Evolutionary conservation across 2,329 filamentous ascomycete species (phyloP), one percentile per base, ranked within the genome.

Genomic region (Fusarium decemcellulare): DNA sequence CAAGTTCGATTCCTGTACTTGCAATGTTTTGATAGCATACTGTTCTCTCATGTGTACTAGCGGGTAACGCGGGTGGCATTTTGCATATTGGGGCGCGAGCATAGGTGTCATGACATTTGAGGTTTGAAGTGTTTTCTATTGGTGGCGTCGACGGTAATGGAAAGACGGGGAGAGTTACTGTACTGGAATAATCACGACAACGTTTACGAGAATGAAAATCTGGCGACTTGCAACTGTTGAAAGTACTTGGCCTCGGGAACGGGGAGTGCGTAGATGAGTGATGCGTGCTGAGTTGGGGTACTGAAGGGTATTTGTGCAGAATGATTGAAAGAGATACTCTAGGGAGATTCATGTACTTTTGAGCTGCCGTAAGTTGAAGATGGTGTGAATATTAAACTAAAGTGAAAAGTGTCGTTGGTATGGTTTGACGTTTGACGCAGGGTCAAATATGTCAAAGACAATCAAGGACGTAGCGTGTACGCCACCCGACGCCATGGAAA

Each of bases 51-150:
- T 61, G 60, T 74, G 61, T 71, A 64, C 50, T 42, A 67, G 66
- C 61, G 61, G 59, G 70, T 36, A 66, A 64, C 37, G 36, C 23
- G 63, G 58, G 37, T 47, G 68, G 68, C 58, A 68, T 72, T 64
- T 64, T 68, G 67, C 63, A 63, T 63, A 52, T 64, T 46, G 54
- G 55, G 61, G 68, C 61, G 62, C 60, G 63, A 53, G 59, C 55
- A 71, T 65, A 40, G 44, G 44, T 57, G 44, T 65, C 44, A 52
- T 64, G 48, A 42, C 23, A 59, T 55, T 27, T 51, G 52, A 47
- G 32, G 23, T 23, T 23, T 23, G 23, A 32, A 8, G 46, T 9
- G 6, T 34, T 12, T 34, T 43, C 51, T 50, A 27, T 34, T 57
- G n/a, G 15, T 53, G 32, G 54, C 48, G 48, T 59, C 37, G 15